Evolutionary conservation across 1,284 basidiomycete genomes (phyloP), one percentile per base, ranked within the genome.

Genomic region (Malassezia vespertilionis): DNA sequence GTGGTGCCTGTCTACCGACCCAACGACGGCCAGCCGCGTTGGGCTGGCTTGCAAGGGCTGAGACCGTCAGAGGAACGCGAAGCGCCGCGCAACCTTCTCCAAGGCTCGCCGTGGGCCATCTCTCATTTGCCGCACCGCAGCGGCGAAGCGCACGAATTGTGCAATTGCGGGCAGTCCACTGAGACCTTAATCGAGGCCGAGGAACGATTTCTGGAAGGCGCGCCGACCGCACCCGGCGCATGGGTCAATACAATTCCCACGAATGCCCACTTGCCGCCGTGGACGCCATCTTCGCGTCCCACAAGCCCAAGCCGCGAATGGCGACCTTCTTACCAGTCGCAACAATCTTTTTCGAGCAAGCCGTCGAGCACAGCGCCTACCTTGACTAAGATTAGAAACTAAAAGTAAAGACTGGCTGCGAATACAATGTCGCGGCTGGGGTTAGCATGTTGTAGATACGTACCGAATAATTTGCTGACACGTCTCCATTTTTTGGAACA

Each of bases 401-500:
- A 66, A 27, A 69, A 62, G 53, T 64, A 62, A 53, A 64, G 45
- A 48, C 62, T 65, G 9, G 57, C 65, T 2, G 65, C 65, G 44
- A 66, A 66, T 10, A 70, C 59, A 37, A 69, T 65, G 40, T 69
- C 67, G 9, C 67, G 57, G 11, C 28, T 40, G 22, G 35, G 31
- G 27, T 27, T 18, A 20, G 32, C 15, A 27, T 21, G n/a, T 18
- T 17, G 21, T 28, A 9, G 4, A n/a, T 10, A 28, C 27, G 27
- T 14, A 28, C n/a, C 59, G 44, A 40, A 97, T 95, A 68, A 85
- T 83, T 17, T 81, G 79, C 69, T 95, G 90, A 1, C 86, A 83
- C 60, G 84, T 84, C 68, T 96, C 91, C 87, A 97, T 96, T 74
- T 97, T 97, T 70, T 85, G 83, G 76, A 90, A 91, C 41, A 99